phyloP scores from a whole-genome alignment of 2,329 filamentous ascomycete species.

The Hymenotorrendiella dingleyae region DNA sequence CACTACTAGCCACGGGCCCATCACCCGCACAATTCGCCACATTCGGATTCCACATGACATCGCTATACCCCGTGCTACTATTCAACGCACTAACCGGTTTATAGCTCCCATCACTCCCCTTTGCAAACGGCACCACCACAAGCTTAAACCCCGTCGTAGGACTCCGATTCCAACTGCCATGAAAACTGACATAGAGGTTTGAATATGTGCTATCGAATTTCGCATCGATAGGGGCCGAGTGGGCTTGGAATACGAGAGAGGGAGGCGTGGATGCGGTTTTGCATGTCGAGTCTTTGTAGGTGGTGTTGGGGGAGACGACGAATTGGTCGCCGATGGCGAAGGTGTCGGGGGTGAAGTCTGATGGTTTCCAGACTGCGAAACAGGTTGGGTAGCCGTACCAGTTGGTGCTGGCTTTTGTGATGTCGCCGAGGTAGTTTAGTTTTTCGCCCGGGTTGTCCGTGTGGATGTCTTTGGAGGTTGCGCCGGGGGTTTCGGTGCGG shows the following conservation, averaged over 20 bases:
- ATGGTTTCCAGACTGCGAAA: slow-evolving; percentile 17
- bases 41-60: slow-evolving; percentile 14
- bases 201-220: slow-evolving; percentile 13
- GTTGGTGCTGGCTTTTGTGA: slow-evolving; percentile 12
- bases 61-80: slow-evolving; percentile 9
- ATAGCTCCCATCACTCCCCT: slow-evolving; percentile 12
- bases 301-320: slow-evolving; percentile 13
- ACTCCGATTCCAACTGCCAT: slow-evolving; percentile 15
- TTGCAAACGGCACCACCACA: slow-evolving; percentile 12
- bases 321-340: slow-evolving; percentile 17
- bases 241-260: slow-evolving; percentile 15
- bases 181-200: slow-evolving; percentile 17
- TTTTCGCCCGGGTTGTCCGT: slow-evolving; percentile 18
- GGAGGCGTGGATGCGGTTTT: slow-evolving; percentile 8
- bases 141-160: slow-evolving; percentile 16
- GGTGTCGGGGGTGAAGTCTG: slow-evolving; percentile 9
- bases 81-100: slow-evolving; percentile 5
- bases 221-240: slow-evolving; percentile 17
- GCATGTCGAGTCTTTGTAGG: slow-evolving; percentile 15
- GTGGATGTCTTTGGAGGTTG: slow-evolving; percentile 15
- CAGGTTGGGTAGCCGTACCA: slow-evolving; percentile 20
- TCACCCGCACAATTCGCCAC: slow-evolving; percentile 16
- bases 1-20: slow-evolving; percentile 13
- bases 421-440: slow-evolving; percentile 16
- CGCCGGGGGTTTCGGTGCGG: slow-evolving; percentile 8